A percentile compares a stretch with the other conserved stretches of the same genome.
Conservation (phyloP, 495 filamentous ascomycete genomes). For the Penicillium diatomitis region DNA sequence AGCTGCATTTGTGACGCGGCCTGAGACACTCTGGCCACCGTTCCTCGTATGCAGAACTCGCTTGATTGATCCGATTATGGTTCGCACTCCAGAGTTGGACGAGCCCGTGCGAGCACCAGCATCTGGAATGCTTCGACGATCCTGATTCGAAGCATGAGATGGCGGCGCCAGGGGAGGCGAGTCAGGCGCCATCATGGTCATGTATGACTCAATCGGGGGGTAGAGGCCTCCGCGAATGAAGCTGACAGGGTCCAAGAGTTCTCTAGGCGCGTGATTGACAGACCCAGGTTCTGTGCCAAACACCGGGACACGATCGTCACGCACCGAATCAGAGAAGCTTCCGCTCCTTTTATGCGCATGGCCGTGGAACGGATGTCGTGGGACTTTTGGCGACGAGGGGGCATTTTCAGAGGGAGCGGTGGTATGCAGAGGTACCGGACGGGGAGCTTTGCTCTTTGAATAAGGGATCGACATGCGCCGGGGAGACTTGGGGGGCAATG, state of each 20-base stretch:
- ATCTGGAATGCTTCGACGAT: conserved; percentile 27
- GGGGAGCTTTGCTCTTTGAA: conserved; percentile 44
- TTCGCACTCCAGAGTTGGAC: conserved; percentile 64
- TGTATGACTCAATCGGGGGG: conserved; percentile 66
- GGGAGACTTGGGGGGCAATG: conserved; percentile 59
- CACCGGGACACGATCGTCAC: conserved; percentile 59
- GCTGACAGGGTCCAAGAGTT: conserved; percentile 65
- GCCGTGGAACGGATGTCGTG: conserved; percentile 31
- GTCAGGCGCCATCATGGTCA: conserved; percentile 57
- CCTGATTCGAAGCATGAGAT: conserved; percentile 10
- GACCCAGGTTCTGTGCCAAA: conserved; percentile 15
- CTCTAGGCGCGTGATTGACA: conserved; percentile 22
- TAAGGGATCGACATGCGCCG: conserved; percentile 35
- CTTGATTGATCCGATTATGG: conserved; percentile 76
- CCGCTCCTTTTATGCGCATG: conserved; percentile 61
- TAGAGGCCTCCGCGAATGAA: conserved; percentile 76
- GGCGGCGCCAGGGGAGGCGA: conserved; percentile 41
- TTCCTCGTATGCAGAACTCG: conserved; percentile 72
- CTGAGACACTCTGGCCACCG: conserved; percentile 31
- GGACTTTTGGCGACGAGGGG: conserved; percentile 20
- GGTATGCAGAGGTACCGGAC: conserved; percentile 46
- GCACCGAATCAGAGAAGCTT: conserved; percentile 79
- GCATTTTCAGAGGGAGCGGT: conserved; percentile 19
- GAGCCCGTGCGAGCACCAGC: conserved; percentile 22
- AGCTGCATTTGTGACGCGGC: conserved; percentile 30